phyloP scores from a whole-genome alignment of 805 yeast genomes.

The Barnettozyma populi region DNA sequence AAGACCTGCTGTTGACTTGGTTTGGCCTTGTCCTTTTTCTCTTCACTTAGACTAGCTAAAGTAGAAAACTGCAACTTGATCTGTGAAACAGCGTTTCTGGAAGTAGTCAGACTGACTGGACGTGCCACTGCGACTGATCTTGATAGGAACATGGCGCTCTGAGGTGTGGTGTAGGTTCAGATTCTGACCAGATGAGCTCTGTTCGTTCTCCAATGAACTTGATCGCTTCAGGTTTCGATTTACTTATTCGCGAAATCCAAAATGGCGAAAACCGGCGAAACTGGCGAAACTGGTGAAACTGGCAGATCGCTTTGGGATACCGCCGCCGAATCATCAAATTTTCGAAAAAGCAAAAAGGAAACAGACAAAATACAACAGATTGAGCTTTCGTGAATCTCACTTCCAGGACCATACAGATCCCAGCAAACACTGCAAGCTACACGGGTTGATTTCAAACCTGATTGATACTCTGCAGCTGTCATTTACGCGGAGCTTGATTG shows the following conservation, averaged over 20 bases:
- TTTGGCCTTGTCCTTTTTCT: conserved; percentile 9
- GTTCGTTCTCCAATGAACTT: too few species aligned
- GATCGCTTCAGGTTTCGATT: too few species aligned
- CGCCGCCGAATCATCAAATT: too few species aligned
- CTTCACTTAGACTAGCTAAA: conserved; percentile 2
- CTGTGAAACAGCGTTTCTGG: neutral
- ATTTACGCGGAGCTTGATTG: too few species aligned
- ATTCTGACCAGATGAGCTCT: neutral
- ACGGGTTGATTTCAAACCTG: neutral
- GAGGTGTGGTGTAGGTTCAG: neutral
- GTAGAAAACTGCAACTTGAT: conserved; percentile 5
- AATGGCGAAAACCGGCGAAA: too few species aligned
- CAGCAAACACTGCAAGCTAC: neutral
- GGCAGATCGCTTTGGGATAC: too few species aligned
- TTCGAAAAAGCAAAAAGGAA: neutral
- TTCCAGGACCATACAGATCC: neutral
- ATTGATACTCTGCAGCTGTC: neutral
- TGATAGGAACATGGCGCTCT: neutral
- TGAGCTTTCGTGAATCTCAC: neutral
- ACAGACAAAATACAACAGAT: neutral
- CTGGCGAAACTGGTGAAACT: too few species aligned
- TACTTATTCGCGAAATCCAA: too few species aligned
- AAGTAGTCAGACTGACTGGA: neutral
- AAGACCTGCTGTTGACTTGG: conserved; percentile 24
- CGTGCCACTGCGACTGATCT: neutral